A percentile compares a stretch with the other conserved stretches of the same genome.
These are phyloP conservation scores for Chondrus crispus DNA, from an alignment of 23 red algal genomes.

Conservation along the genomic window DNA sequence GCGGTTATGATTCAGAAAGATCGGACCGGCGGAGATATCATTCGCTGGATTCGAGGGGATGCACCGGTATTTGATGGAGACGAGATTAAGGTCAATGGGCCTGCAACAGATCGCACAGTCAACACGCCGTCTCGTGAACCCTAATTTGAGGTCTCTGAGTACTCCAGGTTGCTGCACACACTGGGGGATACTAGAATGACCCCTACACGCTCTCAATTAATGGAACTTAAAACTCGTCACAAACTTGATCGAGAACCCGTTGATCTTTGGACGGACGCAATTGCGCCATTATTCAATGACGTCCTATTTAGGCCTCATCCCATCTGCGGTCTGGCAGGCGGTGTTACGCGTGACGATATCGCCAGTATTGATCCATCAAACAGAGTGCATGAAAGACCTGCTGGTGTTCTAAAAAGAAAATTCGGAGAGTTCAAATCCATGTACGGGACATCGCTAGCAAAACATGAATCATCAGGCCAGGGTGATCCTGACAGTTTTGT, in stretches of 20 bases:
- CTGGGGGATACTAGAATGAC: not conserved
- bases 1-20: not conserved
- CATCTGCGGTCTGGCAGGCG: not conserved
- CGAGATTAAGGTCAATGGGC: not conserved
- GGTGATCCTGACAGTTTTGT: conserved; percentile 11
- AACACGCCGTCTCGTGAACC: not conserved
- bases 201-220: not conserved
- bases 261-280: not conserved
- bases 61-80: not conserved
- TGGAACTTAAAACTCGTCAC: not conserved
- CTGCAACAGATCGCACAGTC: not conserved
- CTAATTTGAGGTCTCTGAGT: not conserved
- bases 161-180: not conserved
- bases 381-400: not conserved
- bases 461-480: conserved; percentile 10
- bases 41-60: not conserved
- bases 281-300: conserved; percentile 5
- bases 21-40: not conserved
- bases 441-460: not conserved
- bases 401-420: not conserved
- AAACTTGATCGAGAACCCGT: not conserved
- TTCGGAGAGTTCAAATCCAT: not conserved
- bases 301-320: not conserved
- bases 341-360: not conserved
- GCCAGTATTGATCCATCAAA: not conserved